A percentile compares a stretch with the other conserved stretches of the same genome.
Conservation (phyloP, 441 rosid genomes). For the Hura crepitans region DNA sequence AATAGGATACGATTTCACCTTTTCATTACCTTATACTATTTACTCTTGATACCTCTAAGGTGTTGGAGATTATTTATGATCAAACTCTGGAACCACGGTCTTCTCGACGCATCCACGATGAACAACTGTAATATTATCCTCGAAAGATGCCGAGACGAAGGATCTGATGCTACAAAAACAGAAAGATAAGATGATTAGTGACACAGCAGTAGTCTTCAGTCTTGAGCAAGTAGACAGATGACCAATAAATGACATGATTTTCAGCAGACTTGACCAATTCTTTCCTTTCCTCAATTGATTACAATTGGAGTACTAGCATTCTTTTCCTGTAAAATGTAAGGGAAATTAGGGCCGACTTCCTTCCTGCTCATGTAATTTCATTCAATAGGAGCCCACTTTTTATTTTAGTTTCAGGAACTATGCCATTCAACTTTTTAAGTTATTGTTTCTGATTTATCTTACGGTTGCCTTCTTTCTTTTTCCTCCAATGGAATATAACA, state of each 20-base stretch:
- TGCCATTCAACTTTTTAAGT: too few species aligned
- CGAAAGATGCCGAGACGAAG: slow-evolving; percentile 33
- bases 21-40: neutral
- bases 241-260: slow-evolving; percentile 12
- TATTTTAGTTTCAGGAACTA: neutral
- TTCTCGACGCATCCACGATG: slow-evolving; percentile 55
- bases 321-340: slow-evolving; percentile 18
- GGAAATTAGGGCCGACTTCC: neutral
- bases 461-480: too few species aligned
- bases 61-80: slow-evolving; percentile 72
- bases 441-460: too few species aligned
- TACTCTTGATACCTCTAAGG: slow-evolving; percentile 30
- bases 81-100: slow-evolving; percentile 75
- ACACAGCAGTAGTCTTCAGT: neutral
- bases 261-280: slow-evolving; percentile 22
- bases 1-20: neutral
- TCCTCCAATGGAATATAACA: too few species aligned
- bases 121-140: slow-evolving; percentile 56
- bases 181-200: slow-evolving; percentile 19
- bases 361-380: slow-evolving; percentile 21
- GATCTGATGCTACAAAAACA: slow-evolving; percentile 27
- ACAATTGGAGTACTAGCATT: slow-evolving; percentile 14
- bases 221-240: neutral
- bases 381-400: slow-evolving; percentile 3
- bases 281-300: slow-evolving; percentile 9